Base-by-base conservation (phyloP, 2,329 filamentous ascomycete genomes). In the Neophaeococcomyces aloes region DNA sequence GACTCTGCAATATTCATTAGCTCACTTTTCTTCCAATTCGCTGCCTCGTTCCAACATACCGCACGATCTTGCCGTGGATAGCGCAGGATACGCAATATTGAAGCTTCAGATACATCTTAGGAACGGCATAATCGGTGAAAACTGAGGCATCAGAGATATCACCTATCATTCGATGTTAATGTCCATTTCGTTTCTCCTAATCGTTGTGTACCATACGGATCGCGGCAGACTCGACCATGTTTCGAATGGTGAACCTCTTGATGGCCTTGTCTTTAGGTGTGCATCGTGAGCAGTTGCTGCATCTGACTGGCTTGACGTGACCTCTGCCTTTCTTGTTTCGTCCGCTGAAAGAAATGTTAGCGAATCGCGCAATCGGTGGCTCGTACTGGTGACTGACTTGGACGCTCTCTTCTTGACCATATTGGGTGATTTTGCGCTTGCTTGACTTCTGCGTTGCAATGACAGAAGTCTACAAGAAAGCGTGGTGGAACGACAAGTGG, bases 81-180 rank as follows among this genome's bases (percentile, higher is more conserved):
- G 91, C 91, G 76, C 91, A 98, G 73, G 89, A 96, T 68, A 98
- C 91, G 73, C 91, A 98, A 86, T 98, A 98, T 79, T 98, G 91
- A 71, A 98, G 83, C 84, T 98, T 98, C 75, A 98, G 79, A 86
- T 98, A 98, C 93, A 98, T 98, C 86, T 98, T 98, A 75, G 91
- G 91, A 66, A 98, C 89, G 61, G 87, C 88, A 80, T 98, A 98
- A 78, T 98, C 91, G 65, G 84, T 72, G 76, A 96, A 98, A 73
- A 98, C 91, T 65, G 91, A 96, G 66, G 93, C 91, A 71, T 98
- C 91, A 59, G 88, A 95, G 76, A 98, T 98, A 86, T 98, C 91
- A 87, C 91, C 91, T 96, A 65, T 46, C 53, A 30, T 49, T 40
- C 38, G 37, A 19, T 37, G 34, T 42, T 8, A 39, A 36, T 47